These are phyloP conservation scores for Penicillium dipodomyicola DNA, from an alignment of 495 filamentous ascomycete genomes.

Conservation along the genomic window DNA sequence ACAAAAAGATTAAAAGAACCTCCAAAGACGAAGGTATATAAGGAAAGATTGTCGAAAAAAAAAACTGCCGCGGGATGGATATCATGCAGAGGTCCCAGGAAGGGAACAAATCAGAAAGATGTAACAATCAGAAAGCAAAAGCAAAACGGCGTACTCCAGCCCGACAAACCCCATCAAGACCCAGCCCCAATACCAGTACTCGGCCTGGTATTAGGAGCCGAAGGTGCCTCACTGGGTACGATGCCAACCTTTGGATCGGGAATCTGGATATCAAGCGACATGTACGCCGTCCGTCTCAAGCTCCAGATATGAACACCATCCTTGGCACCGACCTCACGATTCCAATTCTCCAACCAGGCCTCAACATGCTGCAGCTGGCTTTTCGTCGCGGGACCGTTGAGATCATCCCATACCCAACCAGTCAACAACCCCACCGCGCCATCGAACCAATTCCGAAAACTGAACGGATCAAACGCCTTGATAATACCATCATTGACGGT, in stretches of 20 bases:
- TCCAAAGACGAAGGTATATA: slow-evolving; percentile 4
- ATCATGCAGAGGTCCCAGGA: slow-evolving; percentile 28
- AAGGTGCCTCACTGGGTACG: slow-evolving; percentile 41
- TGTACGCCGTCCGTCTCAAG: slow-evolving; percentile 78
- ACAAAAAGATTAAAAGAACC: slow-evolving; percentile 12
- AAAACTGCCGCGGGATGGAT: slow-evolving; percentile 27
- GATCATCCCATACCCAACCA: slow-evolving; percentile 90
- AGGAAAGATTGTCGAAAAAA: slow-evolving; percentile 4
- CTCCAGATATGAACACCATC: slow-evolving; percentile 69
- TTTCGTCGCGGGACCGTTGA: slow-evolving; percentile 72
- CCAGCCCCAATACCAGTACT: slow-evolving; percentile 32
- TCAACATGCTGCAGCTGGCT: slow-evolving; percentile 64
- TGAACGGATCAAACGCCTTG: slow-evolving; percentile 71
- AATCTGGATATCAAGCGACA: slow-evolving; percentile 85
- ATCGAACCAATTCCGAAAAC: slow-evolving; percentile 69
- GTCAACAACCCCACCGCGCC: slow-evolving; percentile 73
- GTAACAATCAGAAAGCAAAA: slow-evolving; percentile 18
- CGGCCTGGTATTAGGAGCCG: slow-evolving; percentile 40
- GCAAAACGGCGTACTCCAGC: not conserved
- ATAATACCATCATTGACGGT: slow-evolving; percentile 71
- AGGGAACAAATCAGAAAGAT: slow-evolving; percentile 26
- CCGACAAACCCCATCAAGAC: slow-evolving; percentile 13
- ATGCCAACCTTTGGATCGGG: slow-evolving; percentile 71
- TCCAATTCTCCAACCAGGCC: slow-evolving; percentile 78
- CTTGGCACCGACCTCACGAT: slow-evolving; percentile 56